phyloP scores from a whole-genome alignment of 208 protist species.

The Hexamita inflata region DNA sequence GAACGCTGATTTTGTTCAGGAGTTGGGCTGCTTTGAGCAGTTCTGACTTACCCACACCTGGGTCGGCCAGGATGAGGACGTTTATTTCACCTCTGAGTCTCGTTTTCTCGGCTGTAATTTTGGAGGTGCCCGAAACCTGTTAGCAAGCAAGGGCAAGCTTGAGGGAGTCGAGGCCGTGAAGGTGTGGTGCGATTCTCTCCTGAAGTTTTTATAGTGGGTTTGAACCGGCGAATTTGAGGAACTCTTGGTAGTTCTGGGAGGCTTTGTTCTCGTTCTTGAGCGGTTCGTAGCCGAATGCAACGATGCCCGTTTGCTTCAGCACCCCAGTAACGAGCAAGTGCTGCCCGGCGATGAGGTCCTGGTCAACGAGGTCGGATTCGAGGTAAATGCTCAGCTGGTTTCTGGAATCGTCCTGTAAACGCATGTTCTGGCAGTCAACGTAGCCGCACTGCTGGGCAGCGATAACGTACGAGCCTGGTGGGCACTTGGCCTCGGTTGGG shows the following conservation, averaged over 20 bases:
- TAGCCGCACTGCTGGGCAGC: neutral
- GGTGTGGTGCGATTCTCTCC: neutral
- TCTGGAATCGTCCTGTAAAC: neutral
- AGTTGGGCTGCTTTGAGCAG: neutral
- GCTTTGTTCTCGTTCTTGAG: neutral
- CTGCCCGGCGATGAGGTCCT: slow-evolving; percentile 4
- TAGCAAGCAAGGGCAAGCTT: neutral
- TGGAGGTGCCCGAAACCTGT: neutral
- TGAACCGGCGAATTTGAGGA: neutral
- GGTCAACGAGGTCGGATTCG: neutral
- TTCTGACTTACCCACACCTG: slow-evolving; percentile 41
- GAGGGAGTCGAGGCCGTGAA: neutral
- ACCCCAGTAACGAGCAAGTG: neutral
- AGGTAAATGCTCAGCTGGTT: neutral
- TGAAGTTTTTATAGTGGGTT: neutral
- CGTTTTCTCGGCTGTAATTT: neutral
- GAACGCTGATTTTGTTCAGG: slow-evolving; percentile 59
- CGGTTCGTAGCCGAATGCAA: neutral
- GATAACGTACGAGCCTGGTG: neutral
- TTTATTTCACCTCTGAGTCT: slow-evolving; percentile 87
- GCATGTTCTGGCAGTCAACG: neutral
- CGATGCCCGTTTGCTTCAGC: too few species aligned
- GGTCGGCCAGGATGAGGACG: slow-evolving; percentile 94
- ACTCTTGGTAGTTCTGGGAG: neutral
- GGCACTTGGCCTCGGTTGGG: neutral